Percentiles rank a stretch among this genome's conserved stretches.
These are phyloP conservation scores for Diatrype stigma DNA, from an alignment of 2,329 filamentous ascomycete genomes.

Conservation along the genomic window DNA sequence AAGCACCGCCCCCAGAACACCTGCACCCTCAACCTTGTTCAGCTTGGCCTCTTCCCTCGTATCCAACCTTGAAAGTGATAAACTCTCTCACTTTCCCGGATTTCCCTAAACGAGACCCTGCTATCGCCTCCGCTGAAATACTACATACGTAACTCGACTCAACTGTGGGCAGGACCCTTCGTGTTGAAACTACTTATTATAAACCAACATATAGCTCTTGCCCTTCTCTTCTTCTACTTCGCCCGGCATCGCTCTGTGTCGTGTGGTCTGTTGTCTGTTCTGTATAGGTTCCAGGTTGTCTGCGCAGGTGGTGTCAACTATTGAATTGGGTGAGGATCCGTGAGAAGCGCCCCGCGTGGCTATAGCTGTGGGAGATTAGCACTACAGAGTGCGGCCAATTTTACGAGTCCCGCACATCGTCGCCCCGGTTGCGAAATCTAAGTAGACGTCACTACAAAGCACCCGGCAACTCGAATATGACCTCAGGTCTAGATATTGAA, in stretches of 20 bases:
- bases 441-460: conserved; percentile 4
- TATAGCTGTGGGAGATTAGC: conserved; percentile 16
- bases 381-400: conserved; percentile 13
- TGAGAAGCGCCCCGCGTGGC: conserved; percentile 12
- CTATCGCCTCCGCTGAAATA: neutral
- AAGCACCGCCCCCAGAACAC: neutral
- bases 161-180: neutral
- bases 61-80: too few relatives aligned
- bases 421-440: conserved; percentile 18
- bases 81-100: too few relatives aligned
- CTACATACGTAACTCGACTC: conserved; percentile 1
- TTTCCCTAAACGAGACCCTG: neutral
- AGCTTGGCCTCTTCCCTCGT: neutral
- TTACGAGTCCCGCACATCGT: conserved; percentile 5
- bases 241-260: neutral
- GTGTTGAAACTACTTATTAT: neutral
- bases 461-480: conserved; percentile 19
- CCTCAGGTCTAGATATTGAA: conserved; percentile 20
- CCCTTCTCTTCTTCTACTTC: neutral
- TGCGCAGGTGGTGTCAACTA: neutral
- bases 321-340: neutral
- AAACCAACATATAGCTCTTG: neutral
- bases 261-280: too few relatives aligned
- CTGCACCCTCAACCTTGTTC: neutral
- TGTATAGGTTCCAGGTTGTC: too few relatives aligned